Conservation (phyloP, 139 green algal genomes). For the Astrephomene gubernaculifera region DNA sequence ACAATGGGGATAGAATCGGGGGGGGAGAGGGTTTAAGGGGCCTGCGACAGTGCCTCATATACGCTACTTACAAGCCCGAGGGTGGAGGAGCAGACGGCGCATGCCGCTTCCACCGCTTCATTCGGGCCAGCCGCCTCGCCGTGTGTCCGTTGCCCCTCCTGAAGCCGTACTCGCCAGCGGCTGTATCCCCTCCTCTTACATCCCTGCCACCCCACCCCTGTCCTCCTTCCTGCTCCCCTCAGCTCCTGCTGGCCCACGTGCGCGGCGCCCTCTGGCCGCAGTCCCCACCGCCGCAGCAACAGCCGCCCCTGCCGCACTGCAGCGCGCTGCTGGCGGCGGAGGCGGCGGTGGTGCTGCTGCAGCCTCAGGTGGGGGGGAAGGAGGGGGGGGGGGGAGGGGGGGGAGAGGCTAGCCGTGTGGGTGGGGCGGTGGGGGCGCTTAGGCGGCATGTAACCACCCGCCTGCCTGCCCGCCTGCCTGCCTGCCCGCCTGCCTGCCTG, state of each 20-base stretch:
- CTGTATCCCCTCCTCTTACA: not conserved
- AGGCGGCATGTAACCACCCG: not conserved
- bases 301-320: constrained; percentile 71
- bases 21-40: not conserved
- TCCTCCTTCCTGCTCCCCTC: not conserved
- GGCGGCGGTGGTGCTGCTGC: constrained; percentile 55
- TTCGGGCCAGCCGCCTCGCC: not conserved
- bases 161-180: not conserved
- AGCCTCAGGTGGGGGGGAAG: constrained; percentile 41
- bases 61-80: no score
- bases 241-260: constrained; percentile 63
- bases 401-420: not conserved
- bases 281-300: constrained; percentile 56
- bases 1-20: not conserved
- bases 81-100: not conserved
- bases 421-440: not conserved
- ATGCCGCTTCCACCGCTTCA: not conserved
- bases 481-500: not conserved
- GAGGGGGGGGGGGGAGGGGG: not conserved
- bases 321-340: constrained; percentile 70
- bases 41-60: no score
- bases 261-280: constrained; percentile 52
- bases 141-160: not conserved
- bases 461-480: not conserved
- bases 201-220: not conserved